Conservation (phyloP, 345 rosid species). For the Eucalyptus cloeziana region DNA sequence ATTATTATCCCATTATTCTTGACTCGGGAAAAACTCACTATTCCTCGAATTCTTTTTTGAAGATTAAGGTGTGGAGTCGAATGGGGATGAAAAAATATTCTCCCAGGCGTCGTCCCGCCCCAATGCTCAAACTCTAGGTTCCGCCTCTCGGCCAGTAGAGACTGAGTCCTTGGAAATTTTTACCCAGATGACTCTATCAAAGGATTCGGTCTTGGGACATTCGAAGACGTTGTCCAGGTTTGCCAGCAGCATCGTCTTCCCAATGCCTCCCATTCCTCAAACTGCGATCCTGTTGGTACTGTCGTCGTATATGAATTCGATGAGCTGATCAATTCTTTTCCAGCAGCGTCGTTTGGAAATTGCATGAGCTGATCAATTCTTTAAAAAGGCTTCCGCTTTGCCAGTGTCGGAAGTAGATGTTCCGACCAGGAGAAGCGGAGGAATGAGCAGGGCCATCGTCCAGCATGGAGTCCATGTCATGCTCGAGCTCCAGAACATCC, state of each 20-base stretch:
- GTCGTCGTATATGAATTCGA: background rate
- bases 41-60: background rate
- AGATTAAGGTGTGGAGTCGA: background rate
- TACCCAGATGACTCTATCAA: no score
- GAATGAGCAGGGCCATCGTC: background rate
- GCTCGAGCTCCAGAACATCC: constrained; percentile 7
- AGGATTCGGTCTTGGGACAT: no score
- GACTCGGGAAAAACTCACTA: background rate
- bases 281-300: background rate
- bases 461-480: background rate
- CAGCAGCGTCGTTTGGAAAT: no score
- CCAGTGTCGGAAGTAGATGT: background rate
- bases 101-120: no score
- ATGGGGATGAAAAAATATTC: background rate
- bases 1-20: background rate
- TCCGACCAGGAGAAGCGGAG: background rate
- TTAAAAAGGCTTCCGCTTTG: background rate
- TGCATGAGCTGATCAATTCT: background rate
- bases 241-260: background rate
- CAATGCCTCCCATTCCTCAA: background rate
- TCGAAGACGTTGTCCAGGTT: no score
- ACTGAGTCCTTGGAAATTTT: no score
- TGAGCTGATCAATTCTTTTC: background rate
- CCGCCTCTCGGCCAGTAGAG: no score
- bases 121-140: no score